phyloP scores from a whole-genome alignment of 2,329 filamentous ascomycete genomes.

The Didymella arachidicola region DNA sequence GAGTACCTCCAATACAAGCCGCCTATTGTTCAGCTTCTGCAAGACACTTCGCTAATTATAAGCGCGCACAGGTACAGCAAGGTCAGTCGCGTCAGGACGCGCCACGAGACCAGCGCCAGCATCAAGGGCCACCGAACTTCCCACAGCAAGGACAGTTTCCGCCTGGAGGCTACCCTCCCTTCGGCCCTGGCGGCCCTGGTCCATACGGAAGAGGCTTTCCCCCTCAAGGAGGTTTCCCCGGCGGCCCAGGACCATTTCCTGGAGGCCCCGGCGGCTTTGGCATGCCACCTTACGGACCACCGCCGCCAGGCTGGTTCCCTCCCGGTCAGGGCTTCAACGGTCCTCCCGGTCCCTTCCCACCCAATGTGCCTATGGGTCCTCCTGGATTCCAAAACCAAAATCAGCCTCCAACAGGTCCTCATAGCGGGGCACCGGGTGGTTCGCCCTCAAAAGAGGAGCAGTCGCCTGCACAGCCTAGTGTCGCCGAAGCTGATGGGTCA shows the following conservation, averaged over 20 bases:
- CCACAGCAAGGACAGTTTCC: constrained; percentile 54
- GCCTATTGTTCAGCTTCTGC: constrained; percentile 14
- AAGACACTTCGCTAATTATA: constrained; percentile 34
- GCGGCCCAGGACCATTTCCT: constrained; percentile 58
- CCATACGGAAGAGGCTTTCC: constrained; percentile 55
- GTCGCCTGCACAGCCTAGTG: constrained; percentile 39
- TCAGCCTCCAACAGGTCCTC: constrained; percentile 50
- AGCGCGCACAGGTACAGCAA: constrained; percentile 43
- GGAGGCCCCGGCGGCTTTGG: constrained; percentile 64
- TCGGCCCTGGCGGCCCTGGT: constrained; percentile 50
- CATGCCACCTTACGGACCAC: constrained; percentile 77
- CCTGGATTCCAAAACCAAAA: constrained; percentile 56
- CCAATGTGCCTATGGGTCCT: constrained; percentile 66
- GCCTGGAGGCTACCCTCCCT: constrained; percentile 52
- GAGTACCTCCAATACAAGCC: constrained; percentile 59
- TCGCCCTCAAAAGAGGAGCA: constrained; percentile 42
- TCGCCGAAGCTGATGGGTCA: constrained; percentile 56
- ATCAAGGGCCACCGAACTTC: constrained; percentile 51
- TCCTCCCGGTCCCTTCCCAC: constrained; percentile 69
- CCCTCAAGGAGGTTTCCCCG: constrained; percentile 57
- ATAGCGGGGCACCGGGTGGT: constrained; percentile 44
- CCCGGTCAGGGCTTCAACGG: constrained; percentile 78
- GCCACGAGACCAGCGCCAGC: constrained; percentile 38
- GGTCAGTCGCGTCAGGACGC: constrained; percentile 35
- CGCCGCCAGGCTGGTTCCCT: constrained; percentile 74